These are phyloP conservation scores for Bacidia gigantensis DNA, from an alignment of 495 filamentous ascomycete species.

Conservation along the genomic window DNA sequence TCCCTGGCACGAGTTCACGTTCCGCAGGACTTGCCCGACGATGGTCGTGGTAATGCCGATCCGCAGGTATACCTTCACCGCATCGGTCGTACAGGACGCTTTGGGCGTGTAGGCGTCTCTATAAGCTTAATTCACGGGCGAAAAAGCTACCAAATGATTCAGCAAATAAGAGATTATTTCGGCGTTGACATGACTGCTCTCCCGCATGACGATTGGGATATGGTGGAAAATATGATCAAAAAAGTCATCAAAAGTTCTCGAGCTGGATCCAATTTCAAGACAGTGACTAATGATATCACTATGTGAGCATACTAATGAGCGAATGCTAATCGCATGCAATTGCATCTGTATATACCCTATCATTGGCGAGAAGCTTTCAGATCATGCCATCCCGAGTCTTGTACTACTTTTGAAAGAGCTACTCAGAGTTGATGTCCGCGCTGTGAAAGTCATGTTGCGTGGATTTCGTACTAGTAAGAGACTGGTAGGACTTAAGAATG, in stretches of 20 bases:
- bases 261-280: constrained; percentile 43
- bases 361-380: not conserved
- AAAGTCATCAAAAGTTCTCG: constrained; percentile 68
- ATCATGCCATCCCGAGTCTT: not conserved
- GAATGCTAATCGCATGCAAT: not conserved
- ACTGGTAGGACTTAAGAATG: not conserved
- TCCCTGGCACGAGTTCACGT: not conserved
- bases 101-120: constrained; percentile 91
- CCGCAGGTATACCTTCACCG: constrained; percentile 94
- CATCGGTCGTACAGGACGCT: constrained; percentile 93
- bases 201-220: constrained; percentile 67
- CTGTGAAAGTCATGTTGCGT: not conserved
- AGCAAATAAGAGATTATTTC: constrained; percentile 63
- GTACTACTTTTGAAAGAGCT: not conserved
- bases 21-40: constrained; percentile 44
- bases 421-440: not conserved
- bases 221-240: constrained; percentile 69
- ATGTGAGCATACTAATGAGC: constrained; percentile 11
- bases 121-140: constrained; percentile 81
- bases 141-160: constrained; percentile 59
- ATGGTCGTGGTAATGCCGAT: constrained; percentile 42
- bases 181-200: constrained; percentile 42
- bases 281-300: constrained; percentile 1
- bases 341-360: not conserved
- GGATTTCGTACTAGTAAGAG: not conserved